Conservation (phyloP, 2,329 filamentous ascomycete genomes). For the Diplodia sapinea region DNA sequence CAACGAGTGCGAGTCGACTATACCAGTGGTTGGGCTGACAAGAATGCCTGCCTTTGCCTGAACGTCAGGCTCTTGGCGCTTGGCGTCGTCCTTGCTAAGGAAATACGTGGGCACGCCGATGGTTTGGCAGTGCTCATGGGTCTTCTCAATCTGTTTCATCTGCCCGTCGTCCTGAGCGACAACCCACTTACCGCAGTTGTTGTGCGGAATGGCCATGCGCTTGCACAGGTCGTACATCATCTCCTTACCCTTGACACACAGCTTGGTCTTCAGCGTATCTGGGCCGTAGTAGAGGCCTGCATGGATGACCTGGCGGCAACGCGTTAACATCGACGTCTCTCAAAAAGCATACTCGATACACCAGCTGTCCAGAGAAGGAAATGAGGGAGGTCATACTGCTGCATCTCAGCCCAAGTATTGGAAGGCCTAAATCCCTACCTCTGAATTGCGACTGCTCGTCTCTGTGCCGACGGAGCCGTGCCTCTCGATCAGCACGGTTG, state of each 20-base stretch:
- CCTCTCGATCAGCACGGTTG: constrained; percentile 80
- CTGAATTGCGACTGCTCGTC: constrained; percentile 87
- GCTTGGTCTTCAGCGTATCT: constrained; percentile 75
- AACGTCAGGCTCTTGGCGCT: constrained; percentile 73
- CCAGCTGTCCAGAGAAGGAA: background rate
- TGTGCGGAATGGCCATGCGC: constrained; percentile 69
- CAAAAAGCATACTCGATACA: background rate
- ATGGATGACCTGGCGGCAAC: constrained; percentile 74
- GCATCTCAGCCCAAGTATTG: constrained; percentile 6
- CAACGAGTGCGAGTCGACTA: constrained; percentile 83
- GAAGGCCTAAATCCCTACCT: constrained; percentile 56
- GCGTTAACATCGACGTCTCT: background rate
- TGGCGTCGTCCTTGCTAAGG: constrained; percentile 67
- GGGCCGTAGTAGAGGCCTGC: constrained; percentile 89
- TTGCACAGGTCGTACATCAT: constrained; percentile 81
- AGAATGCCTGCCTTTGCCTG: constrained; percentile 73
- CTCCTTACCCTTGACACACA: constrained; percentile 79
- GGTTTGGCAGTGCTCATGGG: constrained; percentile 60
- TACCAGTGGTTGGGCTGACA: constrained; percentile 86
- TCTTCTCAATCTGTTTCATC: constrained; percentile 64
- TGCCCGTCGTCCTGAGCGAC: constrained; percentile 82
- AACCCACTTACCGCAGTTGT: constrained; percentile 89
- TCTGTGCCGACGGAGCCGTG: constrained; percentile 79
- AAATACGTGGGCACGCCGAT: constrained; percentile 75
- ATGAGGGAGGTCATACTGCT: constrained; percentile 7